Evolutionary conservation across 2,329 filamentous ascomycete genomes (phyloP).

Genomic region (Zelopaecilomyces penicillatus): DNA sequence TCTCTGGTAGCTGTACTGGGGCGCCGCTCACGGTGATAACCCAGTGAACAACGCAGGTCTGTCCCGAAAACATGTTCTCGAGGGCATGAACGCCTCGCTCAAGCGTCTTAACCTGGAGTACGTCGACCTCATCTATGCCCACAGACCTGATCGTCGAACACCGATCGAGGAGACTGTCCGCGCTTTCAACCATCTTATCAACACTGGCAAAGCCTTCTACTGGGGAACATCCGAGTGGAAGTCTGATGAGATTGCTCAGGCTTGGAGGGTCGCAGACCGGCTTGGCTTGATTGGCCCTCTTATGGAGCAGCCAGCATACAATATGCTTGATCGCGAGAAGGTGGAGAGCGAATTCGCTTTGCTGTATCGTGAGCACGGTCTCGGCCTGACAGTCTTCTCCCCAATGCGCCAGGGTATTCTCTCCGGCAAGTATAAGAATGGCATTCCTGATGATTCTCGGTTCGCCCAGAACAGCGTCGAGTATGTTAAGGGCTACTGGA

Average conservation of each 20-base stretch:
- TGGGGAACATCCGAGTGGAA: constrained; percentile 64
- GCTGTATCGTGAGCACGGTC: constrained; percentile 50
- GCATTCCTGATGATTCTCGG: constrained; percentile 51
- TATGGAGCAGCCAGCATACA: constrained; percentile 61
- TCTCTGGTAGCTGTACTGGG: constrained; percentile 52
- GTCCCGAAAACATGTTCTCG: constrained; percentile 60
- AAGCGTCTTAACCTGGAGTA: constrained; percentile 49
- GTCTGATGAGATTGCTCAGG: constrained; percentile 56
- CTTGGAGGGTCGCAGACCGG: constrained; percentile 52
- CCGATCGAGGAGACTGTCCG: constrained; percentile 65
- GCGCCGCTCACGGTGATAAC: constrained; percentile 49
- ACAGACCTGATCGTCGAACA: constrained; percentile 58
- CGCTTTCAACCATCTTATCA: constrained; percentile 62
- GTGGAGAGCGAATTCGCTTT: constrained; percentile 56
- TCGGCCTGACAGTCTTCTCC: constrained; percentile 56
- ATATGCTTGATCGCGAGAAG: constrained; percentile 51
- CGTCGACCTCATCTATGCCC: constrained; percentile 62
- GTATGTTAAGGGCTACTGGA: constrained; percentile 46
- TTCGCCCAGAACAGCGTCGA: constrained; percentile 47
- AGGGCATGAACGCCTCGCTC: constrained; percentile 53
- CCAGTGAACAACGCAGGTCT: constrained; percentile 59
- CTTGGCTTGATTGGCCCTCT: constrained; percentile 54
- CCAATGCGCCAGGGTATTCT: constrained; percentile 51
- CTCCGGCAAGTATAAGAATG: constrained; percentile 60
- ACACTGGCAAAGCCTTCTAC: constrained; percentile 60